Conservation (phyloP, 139 green algal species). For the Pseudopediastrum boryanum region DNA sequence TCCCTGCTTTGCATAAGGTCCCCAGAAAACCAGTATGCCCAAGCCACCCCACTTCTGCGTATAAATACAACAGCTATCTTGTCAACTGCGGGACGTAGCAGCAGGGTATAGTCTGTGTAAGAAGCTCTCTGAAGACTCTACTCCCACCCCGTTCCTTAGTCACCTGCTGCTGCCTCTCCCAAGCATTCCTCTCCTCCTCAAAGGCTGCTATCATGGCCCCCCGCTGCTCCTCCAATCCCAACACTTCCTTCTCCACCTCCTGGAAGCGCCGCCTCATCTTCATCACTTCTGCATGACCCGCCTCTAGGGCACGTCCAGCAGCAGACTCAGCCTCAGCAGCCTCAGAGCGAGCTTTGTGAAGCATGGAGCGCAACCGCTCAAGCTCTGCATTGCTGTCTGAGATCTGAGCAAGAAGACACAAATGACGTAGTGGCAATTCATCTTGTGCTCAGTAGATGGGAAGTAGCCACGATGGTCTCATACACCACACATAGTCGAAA, state of each 20-base stretch:
- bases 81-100: no score
- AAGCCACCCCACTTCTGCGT: no score
- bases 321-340: constrained; percentile 29
- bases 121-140: no score
- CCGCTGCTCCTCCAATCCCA: neutral
- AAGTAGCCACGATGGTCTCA: no score
- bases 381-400: constrained; percentile 19
- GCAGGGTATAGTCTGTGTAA: no score
- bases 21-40: no score
- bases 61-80: no score
- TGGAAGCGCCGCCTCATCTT: constrained; percentile 27
- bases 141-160: no score
- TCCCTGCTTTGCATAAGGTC: no score
- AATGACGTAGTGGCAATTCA: neutral
- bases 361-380: constrained; percentile 9
- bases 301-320: constrained; percentile 36
- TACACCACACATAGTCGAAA: no score
- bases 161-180: constrained; percentile 32
- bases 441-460: neutral
- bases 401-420: neutral
- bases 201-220: constrained; percentile 21
- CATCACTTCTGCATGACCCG: constrained; percentile 40
- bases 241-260: constrained; percentile 14
- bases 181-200: constrained; percentile 27
- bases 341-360: constrained; percentile 9